Base-by-base conservation (phyloP, 2,329 filamentous ascomycete genomes). In the Aspergillus hortae region DNA sequence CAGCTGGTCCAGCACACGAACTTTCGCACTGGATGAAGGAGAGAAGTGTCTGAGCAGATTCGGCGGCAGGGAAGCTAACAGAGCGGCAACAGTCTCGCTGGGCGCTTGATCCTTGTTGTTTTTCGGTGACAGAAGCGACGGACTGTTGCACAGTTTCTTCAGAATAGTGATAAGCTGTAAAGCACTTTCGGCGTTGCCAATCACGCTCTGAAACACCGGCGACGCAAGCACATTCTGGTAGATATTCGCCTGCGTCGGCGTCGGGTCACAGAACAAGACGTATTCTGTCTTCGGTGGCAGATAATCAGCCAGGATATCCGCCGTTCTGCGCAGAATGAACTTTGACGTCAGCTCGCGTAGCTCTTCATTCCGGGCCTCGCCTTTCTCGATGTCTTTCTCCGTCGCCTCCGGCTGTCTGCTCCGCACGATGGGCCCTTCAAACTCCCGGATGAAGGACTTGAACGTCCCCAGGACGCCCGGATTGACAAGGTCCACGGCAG, bases 101-200 rank as follows among this genome's bases (percentile, higher is more conserved):
- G 75, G 72, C 2, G 69, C 68, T 33, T 79, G 74, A 35, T 80
- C 74, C 4, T 69, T 69, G 17, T 71, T 11, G 7, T 30, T 74
- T 52, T 79, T 80, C 2, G 76, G 70, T 40, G 77, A 77, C 6
- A 90, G 73, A 9, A 89, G 70, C 0, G 79, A 82, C 1, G 86
- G 86, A 56, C 84, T 86, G 65, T 89, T 89, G 74, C 87, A 89
- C 15, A 88, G 77, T 66, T 89, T 89, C 71, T 89, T 89, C 15
- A 90, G 72, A 15, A 89, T 77, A 14, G 83, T 89, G 62, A 89
- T 89, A 12, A 89, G 79, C 60, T 87, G 83, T 2, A 90, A 74
- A 2, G 84, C 81, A 44, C 79, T 78, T 46, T 88, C 83, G 1
- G 80, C 75, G 56, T 78, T 85, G 12, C 84, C 83, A 46, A 88